Conservation (phyloP, 2,329 filamentous ascomycete genomes). For the Aspergillus awamori region DNA sequence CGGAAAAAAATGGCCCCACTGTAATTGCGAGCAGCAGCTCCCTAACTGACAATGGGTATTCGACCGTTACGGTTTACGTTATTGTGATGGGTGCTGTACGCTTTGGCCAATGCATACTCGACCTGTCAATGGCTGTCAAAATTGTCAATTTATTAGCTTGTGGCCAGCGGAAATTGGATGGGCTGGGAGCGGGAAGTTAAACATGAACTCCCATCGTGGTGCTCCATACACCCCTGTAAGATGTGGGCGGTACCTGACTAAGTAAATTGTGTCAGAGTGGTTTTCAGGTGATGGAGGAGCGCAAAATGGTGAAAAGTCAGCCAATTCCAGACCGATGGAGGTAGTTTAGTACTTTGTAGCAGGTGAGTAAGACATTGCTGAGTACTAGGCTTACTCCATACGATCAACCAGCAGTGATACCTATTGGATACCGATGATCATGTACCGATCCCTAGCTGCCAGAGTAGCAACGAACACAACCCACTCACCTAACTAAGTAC, state of each 20-base stretch:
- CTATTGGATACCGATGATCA: background rate
- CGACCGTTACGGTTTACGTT: constrained; percentile 14
- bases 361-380: background rate
- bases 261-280: background rate
- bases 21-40: constrained; percentile 5
- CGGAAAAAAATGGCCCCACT: constrained; percentile 11
- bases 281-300: background rate
- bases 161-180: background rate
- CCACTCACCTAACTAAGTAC: background rate
- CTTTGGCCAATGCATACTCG: constrained; percentile 15
- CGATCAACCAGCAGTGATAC: background rate
- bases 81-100: constrained; percentile 14
- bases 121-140: constrained; percentile 19
- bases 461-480: background rate
- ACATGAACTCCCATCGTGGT: constrained; percentile 3
- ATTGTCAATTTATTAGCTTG: background rate
- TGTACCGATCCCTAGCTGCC: background rate
- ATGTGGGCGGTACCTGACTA: constrained; percentile 3
- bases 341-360: background rate
- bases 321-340: background rate
- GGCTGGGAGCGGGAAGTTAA: constrained; percentile 6
- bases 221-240: background rate
- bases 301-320: background rate
- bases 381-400: background rate
- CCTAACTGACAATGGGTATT: constrained; percentile 15